Evolutionary conservation across 2,329 filamentous ascomycete species (phyloP), one percentile per base, ranked within the genome.

Genomic region (Colletotrichum sp.): DNA sequence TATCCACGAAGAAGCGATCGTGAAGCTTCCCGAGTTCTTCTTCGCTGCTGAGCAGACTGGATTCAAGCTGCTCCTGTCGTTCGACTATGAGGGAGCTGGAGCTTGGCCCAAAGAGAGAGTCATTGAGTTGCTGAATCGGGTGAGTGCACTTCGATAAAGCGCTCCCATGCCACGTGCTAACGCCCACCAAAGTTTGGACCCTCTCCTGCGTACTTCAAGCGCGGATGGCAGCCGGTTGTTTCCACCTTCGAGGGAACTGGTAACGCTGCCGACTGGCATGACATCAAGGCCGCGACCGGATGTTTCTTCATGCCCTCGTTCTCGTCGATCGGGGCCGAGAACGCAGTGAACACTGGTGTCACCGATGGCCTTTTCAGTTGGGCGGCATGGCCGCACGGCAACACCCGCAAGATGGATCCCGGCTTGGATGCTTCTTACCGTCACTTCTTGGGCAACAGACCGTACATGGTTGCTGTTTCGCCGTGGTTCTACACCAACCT

Each of bases 401-500:
- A 75, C 13, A 68, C 68, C 3, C 72, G 75, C 6, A 67, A 71
- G 34, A 77, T 77, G 75, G 68, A 72, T 24, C 79, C 78, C 12
- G 77, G 73, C 7, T 52, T 69, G 10, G 80, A 81, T 52, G 76
- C 77, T 8, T 79, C 76, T 1, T 81, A 80, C 63, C 30, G 32
- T 4, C 28, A 75, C 8, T 72, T 65, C 12, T 13, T 81, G 21
- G 74, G 68, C 13, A n/a, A 63, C 21, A 32, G 63, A 15, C 76
- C 81, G 1, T 85, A 84, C 78, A 90, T 91, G 87, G 90, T 90
- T 87, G 85, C 89, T 2, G 87, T 90, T 13, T 88, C 88, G 0
- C 90, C 90, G 0, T 91, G 89, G 90, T 92, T 92, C 81, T 92
- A 88, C 82, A 92, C 92, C 52, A 89, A 91, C 72, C 83, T 92